Conservation (phyloP, 148 eudicot genomes). For the Dysphania ambrosioides region DNA sequence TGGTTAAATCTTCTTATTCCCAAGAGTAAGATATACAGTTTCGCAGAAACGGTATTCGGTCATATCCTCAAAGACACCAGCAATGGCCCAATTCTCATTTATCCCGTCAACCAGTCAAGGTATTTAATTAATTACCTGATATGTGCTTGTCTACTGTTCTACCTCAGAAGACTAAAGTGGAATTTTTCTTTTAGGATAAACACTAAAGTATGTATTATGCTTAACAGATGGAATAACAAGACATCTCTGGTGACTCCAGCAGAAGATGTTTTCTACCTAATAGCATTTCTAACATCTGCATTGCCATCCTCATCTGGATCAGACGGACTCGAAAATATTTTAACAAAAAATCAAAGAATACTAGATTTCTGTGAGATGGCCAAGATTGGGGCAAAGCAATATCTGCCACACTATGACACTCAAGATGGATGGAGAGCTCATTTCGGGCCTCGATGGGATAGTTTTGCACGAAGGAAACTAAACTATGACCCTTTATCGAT, state of each 20-base stretch:
- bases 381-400: conserved; percentile 66
- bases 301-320: conserved; percentile 49
- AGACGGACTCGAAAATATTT: conserved; percentile 53
- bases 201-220: conserved; percentile 12
- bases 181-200: background rate
- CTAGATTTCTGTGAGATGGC: conserved; percentile 51
- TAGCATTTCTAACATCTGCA: conserved; percentile 53
- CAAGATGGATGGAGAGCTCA: conserved; percentile 70
- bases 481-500: conserved; percentile 73
- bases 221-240: conserved; percentile 61
- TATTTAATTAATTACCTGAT: conserved; percentile 24
- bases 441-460: conserved; percentile 68
- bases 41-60: conserved; percentile 70
- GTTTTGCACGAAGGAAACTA: conserved; percentile 51
- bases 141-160: background rate
- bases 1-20: conserved; percentile 94
- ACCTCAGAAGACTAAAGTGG: background rate
- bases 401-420: conserved; percentile 69
- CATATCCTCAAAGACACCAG: conserved; percentile 63
- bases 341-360: conserved; percentile 53
- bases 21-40: conserved; percentile 52
- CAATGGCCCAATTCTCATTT: conserved; percentile 83
- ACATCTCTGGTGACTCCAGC: conserved; percentile 79
- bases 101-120: conserved; percentile 87
- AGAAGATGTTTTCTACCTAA: conserved; percentile 70